Evolutionary conservation across 140 eudicot genomes (phyloP), one percentile per base, ranked within the genome.

Genomic region (Erigeron philadelphicus): DNA sequence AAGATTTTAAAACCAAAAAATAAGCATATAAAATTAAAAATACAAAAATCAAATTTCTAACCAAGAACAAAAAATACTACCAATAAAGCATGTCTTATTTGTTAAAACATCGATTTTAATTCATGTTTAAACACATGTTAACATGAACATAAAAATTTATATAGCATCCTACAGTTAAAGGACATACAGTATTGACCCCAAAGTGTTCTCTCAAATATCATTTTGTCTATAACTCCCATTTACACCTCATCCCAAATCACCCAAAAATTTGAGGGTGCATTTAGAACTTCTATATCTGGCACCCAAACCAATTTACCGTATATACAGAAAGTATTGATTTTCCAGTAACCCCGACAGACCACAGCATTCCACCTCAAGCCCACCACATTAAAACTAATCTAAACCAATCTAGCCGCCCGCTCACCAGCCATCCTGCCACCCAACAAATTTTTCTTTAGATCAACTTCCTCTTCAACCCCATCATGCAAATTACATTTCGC

Each of bases 221-320:
- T 67, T 8, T n/a, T 31, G 41, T 41, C 46, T 13, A 35, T 35
- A 50, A 9, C 40, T 49, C 49, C 13, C 38, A n/a, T 8, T 50
- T 16, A 31, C 61, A 50, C 35, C 47, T 31, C 49, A 50, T 67
- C 61, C 72, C 11, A 10, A n/a, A 60, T 9, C 35, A 10, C 3
- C 46, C 66, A 60, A 60, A 5, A 60, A 21, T 0, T 31, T 25
- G 19, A 59, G 38, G 8, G 8, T 23, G 48, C 67, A 58, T 23
- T 58, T 57, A 58, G 35, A 47, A 57, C 23, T 21, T 57, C 43
- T 43, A 4, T 23, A 70, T 43, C 57, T 56, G 7, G 44, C 47
- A 68, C 45, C 16, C 41, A 59, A 13, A 71, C 59, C 60, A 71
- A 55, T 42, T 70, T 31, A 31, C 38, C 38, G 38, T 31, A 31